Evolutionary conservation across 306 rosid genomes (phyloP), one percentile per base, ranked within the genome.

Genomic region (Vigna radiata): DNA sequence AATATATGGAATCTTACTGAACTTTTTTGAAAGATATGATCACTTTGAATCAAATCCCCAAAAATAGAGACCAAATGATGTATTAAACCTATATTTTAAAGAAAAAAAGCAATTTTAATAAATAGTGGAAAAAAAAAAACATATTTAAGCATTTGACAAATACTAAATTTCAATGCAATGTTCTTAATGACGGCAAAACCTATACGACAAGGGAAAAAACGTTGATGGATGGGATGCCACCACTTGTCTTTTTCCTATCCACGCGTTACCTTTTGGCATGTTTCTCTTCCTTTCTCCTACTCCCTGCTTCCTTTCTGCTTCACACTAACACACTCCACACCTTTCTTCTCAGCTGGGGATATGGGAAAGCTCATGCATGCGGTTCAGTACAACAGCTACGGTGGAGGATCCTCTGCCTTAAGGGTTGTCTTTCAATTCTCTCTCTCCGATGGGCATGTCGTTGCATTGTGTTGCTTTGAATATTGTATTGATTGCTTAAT

Each of bases 311-410:
- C 8, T 16, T 50, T 63, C 23, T 15, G 0, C 19, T 62, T 14
- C 68, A 15, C 49, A n/a, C 48, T 36, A 7, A 6, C 2, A 60
- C 67, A 7, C 46, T 25, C 65, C 65, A 59, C 37, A 21, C 8
- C 7, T 16, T 9, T 16, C 1, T 58, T 58, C 64, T 25, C 17
- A 58, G 12, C 68, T 65, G 12, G 46, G 61, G 15, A 76, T 10
- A 88, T 83, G 95, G 88, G 39, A 6, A 75, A 52, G 58, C 87
- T 83, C 33, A 89, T 93, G 96, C 88, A 68, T 48, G 98, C 93
- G 7, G 80, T 93, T 83, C 91, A 77, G 50, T 93, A 87, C 73
- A 41, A 48, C 41, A 1, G 84, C 71, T 91, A 91, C 16, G 92
- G 93, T 11, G 91, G 92, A 49, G 98, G 98, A 62, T 71, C 91